These are phyloP conservation scores for Albugo laibachii DNA, from an alignment of 352 stramenopile genomes.

Conservation along the genomic window DNA sequence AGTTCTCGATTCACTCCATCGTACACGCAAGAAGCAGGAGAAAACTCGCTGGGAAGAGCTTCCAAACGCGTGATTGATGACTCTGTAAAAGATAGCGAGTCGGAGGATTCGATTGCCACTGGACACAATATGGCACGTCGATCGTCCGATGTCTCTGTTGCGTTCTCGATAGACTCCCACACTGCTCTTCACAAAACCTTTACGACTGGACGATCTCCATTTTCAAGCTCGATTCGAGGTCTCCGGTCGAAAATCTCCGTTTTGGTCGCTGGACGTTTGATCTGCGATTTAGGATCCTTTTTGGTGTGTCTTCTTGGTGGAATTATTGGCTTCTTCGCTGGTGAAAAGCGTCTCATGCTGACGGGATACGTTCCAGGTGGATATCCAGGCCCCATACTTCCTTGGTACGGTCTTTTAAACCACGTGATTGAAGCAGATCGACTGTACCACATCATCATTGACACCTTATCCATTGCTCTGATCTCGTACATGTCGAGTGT, in stretches of 20 bases:
- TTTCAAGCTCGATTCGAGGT: constrained; percentile 16
- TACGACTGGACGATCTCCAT: constrained; percentile 8
- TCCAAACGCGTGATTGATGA: not conserved
- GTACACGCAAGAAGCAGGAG: no score
- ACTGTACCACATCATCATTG: constrained; percentile 34
- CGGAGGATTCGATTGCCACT: constrained; percentile 16
- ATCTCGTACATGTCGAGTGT: constrained; percentile 84
- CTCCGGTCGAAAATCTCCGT: constrained; percentile 24
- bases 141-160: constrained; percentile 8
- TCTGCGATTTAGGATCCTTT: constrained; percentile 40
- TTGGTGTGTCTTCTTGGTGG: constrained; percentile 53
- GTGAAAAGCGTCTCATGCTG: constrained; percentile 29
- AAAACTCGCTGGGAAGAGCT: not conserved
- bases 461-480: constrained; percentile 57
- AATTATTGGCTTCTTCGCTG: constrained; percentile 25
- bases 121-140: constrained; percentile 11
- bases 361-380: constrained; percentile 50
- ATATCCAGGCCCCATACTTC: constrained; percentile 24
- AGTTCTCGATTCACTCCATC: not conserved
- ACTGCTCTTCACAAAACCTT: constrained; percentile 15
- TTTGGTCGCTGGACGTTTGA: constrained; percentile 17
- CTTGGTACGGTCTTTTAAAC: constrained; percentile 28
- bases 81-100: constrained; percentile 2
- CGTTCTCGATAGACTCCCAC: constrained; percentile 26
- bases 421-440: constrained; percentile 24